These are phyloP conservation scores for Linum tenue DNA, from an alignment of 345 rosid species.

Conservation along the genomic window DNA sequence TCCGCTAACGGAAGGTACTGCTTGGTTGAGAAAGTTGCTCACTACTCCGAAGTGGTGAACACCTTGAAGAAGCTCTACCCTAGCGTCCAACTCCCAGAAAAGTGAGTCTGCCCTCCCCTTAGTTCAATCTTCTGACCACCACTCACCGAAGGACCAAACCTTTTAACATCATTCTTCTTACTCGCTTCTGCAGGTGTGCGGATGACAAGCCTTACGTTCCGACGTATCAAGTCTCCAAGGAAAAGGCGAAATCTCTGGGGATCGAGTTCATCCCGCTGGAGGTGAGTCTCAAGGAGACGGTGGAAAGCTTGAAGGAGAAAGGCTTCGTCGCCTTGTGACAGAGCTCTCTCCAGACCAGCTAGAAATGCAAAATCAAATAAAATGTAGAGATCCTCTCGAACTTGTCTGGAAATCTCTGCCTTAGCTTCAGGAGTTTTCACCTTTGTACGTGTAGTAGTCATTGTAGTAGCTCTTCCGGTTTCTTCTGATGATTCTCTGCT, in stretches of 20 bases:
- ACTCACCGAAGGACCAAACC: neutral
- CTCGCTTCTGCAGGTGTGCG: conserved; percentile 37
- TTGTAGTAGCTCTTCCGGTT: too few species aligned
- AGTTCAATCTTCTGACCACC: too few species aligned
- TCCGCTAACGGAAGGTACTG: conserved; percentile 76
- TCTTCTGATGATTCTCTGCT: too few species aligned
- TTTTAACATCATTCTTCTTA: neutral
- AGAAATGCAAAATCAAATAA: neutral
- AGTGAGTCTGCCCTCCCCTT: conserved; percentile 31
- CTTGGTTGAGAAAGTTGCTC: conserved; percentile 71
- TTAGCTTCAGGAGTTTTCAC: too few species aligned
- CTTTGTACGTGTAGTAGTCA: too few species aligned
- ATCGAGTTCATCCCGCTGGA: conserved; percentile 72
- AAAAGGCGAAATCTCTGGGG: conserved; percentile 65
- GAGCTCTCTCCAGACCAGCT: neutral
- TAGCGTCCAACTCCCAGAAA: conserved; percentile 53
- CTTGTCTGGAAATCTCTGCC: too few species aligned
- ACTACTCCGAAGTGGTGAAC: conserved; percentile 65
- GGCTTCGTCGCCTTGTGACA: conserved; percentile 40
- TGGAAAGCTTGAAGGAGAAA: conserved; percentile 88
- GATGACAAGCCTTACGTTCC: conserved; percentile 71
- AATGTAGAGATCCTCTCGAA: too few species aligned
- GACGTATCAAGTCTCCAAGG: conserved; percentile 70
- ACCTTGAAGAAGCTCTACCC: conserved; percentile 56
- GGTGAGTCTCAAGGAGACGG: conserved; percentile 73